These are phyloP conservation scores for Trametes maxima DNA, from an alignment of 768 basidiomycete genomes.

Conservation along the genomic window DNA sequence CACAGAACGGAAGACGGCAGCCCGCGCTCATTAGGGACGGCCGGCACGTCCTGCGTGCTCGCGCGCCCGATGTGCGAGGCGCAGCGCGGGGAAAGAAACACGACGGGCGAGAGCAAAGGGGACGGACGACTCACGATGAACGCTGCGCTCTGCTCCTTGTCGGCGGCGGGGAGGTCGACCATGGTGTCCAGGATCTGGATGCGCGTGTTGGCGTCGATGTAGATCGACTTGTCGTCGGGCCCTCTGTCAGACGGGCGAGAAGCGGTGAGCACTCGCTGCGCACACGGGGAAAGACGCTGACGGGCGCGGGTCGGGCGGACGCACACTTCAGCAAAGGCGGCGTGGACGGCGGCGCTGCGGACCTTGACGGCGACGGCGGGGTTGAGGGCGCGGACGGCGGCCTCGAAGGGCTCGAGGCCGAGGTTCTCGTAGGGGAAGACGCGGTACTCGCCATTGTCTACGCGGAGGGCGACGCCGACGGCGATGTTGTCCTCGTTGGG, in stretches of 20 bases:
- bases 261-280: conserved; percentile 13
- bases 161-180: conserved; percentile 64
- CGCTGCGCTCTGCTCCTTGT: conserved; percentile 60
- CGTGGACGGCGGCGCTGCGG: conserved; percentile 51
- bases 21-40: background rate
- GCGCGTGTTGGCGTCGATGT: conserved; percentile 59
- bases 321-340: conserved; percentile 50
- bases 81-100: background rate
- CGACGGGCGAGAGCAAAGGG: too few relatives aligned
- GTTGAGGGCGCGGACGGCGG: conserved; percentile 53
- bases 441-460: conserved; percentile 49
- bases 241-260: conserved; percentile 22
- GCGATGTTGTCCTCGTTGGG: conserved; percentile 50
- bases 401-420: conserved; percentile 56
- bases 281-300: background rate
- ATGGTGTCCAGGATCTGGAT: conserved; percentile 86
- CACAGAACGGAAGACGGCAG: background rate
- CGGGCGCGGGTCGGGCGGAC: conserved; percentile 21
- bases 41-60: background rate
- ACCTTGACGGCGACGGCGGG: conserved; percentile 59
- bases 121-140: conserved; percentile 78
- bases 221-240: conserved; percentile 41
- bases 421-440: conserved; percentile 59
- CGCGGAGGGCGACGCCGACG: conserved; percentile 52
- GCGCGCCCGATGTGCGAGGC: background rate